Evolutionary conservation across 2,329 filamentous ascomycete species (phyloP).

Genomic region (Coleophoma eucalyptorum): DNA sequence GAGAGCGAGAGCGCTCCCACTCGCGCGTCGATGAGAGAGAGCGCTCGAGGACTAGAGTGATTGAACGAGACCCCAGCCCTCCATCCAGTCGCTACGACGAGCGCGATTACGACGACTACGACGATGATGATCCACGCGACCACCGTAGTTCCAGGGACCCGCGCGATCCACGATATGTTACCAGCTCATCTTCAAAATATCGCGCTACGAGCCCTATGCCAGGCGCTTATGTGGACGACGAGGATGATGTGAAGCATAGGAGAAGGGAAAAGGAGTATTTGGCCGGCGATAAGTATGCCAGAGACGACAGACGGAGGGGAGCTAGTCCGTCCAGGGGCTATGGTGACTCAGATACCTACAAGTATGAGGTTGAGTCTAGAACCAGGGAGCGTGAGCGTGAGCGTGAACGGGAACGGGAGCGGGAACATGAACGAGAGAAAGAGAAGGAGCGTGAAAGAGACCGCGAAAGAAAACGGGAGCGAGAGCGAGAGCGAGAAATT

Average conservation of each 20-base stretch:
- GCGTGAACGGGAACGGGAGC: slow-evolving; percentile 19
- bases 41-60: slow-evolving; percentile 6
- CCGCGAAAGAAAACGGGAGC: slow-evolving; percentile 16
- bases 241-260: slow-evolving; percentile 3
- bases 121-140: slow-evolving; percentile 3
- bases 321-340: slow-evolving; percentile 17
- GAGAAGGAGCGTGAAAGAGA: slow-evolving; percentile 11
- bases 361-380: slow-evolving; percentile 16
- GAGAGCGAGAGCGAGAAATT: slow-evolving; percentile 8
- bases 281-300: slow-evolving; percentile 11
- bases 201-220: not conserved
- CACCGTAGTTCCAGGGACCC: not conserved
- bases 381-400: slow-evolving; percentile 19
- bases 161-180: slow-evolving; percentile 1
- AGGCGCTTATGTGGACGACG: not conserved
- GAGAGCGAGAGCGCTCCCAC: slow-evolving; percentile 18
- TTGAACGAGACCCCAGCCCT: slow-evolving; percentile 10
- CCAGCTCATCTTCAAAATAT: not conserved
- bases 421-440: slow-evolving; percentile 22
- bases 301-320: slow-evolving; percentile 4
- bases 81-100: slow-evolving; percentile 3
- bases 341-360: slow-evolving; percentile 28
- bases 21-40: slow-evolving; percentile 12
- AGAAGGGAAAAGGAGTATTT: slow-evolving; percentile 17
- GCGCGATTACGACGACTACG: not conserved